Evolutionary conservation across 2,329 filamentous ascomycete genomes (phyloP).

Genomic region (Immersiporthe knoxdaviesiana): DNA sequence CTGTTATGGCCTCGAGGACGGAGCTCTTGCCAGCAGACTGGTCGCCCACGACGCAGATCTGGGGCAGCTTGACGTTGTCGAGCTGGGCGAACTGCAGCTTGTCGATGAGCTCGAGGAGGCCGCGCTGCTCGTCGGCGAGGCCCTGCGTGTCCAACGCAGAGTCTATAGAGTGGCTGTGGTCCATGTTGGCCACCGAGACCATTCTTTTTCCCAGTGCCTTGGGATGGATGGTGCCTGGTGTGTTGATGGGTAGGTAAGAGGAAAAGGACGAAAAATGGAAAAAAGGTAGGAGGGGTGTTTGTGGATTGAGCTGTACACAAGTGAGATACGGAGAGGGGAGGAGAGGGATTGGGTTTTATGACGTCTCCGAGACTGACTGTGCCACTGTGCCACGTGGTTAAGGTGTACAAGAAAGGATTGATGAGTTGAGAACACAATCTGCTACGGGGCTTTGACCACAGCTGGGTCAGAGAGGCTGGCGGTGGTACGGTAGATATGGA

Average conservation of each 20-base stretch:
- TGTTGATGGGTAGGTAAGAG: not conserved
- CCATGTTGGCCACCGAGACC: slow-evolving; percentile 23
- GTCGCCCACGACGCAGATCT: slow-evolving; percentile 67
- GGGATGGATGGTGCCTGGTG: not conserved
- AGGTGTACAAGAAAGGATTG: slow-evolving; percentile 1
- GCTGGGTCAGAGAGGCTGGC: not conserved
- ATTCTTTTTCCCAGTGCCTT: not conserved
- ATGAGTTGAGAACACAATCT: not conserved
- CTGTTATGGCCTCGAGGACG: slow-evolving; percentile 65
- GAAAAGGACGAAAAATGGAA: not conserved
- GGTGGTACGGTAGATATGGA: not conserved
- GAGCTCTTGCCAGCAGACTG: slow-evolving; percentile 68
- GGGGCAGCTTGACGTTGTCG: slow-evolving; percentile 52
- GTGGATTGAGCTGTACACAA: not conserved
- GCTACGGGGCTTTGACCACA: not conserved
- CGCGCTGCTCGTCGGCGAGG: slow-evolving; percentile 57
- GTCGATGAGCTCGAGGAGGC: slow-evolving; percentile 58
- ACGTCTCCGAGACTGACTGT: not conserved
- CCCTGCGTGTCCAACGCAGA: slow-evolving; percentile 53
- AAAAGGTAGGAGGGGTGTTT: not conserved
- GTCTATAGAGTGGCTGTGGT: slow-evolving; percentile 44
- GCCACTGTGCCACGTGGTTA: slow-evolving; percentile 1
- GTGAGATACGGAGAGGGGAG: not conserved
- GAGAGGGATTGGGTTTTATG: slow-evolving; percentile 3
- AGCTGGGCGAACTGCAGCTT: slow-evolving; percentile 43